Evolutionary conservation across 2,329 filamentous ascomycete genomes (phyloP), one percentile per base, ranked within the genome.

Genomic region (Pseudogymnoascus sp.): DNA sequence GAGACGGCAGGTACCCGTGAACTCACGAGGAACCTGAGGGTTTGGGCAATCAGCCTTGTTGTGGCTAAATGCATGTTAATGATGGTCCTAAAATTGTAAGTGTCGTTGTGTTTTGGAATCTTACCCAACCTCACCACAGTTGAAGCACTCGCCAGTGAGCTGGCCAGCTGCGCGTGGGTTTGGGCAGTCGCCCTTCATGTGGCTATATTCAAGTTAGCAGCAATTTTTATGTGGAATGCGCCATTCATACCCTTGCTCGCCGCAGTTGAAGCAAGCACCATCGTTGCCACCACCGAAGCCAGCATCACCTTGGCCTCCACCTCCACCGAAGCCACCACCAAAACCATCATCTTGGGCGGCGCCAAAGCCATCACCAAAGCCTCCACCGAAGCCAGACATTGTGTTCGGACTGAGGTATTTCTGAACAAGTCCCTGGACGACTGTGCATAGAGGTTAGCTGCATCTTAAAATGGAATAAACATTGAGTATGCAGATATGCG

Each of bases 1-100:
- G 71, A 81, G 76, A 64, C 81, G 82, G 74, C 87, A 90, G 8
- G 75, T 80, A 2, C 85, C 83, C 57, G 76, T 77, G 70, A 82
- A 82, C 10, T 71, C 69, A n/a, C 68, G 68, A 15, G 62, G 44
- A 63, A 82, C 79, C 26, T 73, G 74, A 13, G 80, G 78, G 61
- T 86, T 84, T 15, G 82, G 67, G 68, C 85, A 88, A 6, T 88
- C 84, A 1, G 78, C 73, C 72, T 85, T 87, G 72, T 77, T 83
- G 76, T 88, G 85, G 11, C 84, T 81, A 61, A 11, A 26, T 15
- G 57, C 15, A 37, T 68, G 64, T 62, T 61, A 59, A 33, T 60
- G 36, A 17, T 11, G 2, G 5, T 36, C 60, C 57, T 31, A 15
- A 24, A 54, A 24, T 26, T 54, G 24, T n/a, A 17, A 84, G 3